Evolutionary conservation across 345 rosid species (phyloP), one percentile per base, ranked within the genome.

Genomic region (Orychophragmus violaceus): DNA sequence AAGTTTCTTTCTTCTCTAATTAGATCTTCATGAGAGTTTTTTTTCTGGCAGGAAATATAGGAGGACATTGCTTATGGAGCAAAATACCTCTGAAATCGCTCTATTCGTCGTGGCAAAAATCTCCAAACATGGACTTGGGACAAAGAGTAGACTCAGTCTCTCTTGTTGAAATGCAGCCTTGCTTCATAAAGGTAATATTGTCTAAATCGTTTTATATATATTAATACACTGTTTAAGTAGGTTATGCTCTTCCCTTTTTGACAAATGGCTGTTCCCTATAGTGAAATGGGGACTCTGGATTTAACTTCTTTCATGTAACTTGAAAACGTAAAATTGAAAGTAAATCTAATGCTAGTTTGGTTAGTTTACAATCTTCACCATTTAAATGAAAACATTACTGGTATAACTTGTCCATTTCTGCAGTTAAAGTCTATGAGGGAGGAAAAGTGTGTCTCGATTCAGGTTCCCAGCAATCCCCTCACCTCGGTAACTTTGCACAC

Each of bases 51-150:
- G 99, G 87, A 77, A 86, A 87, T 79, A 62, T 76, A 75, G 93
- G 95, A 52, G 95, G 96, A 64, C 82, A 82, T 77, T 87, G 91
- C 76, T 75, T 85, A 36, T 81, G 88, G 83, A 97, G 99, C 45
- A 86, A 82, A 70, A 80, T 95, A 74, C 85, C 91, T 12, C 41
- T 95, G 73, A 88, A 89, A 55, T 80, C 90, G 14, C 87, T 89
- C 53, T 84, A 75, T 72, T 11, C 68, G 11, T 79, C 84, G 29
- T 91, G 87, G 99, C 82, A 88, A 72, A 82, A 86, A 71, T 87
- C 94, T 44, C 95, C 91, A 17, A 76, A 84, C 80, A 73, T 95
- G 78, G 74, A 79, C 72, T 76, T 87, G 81, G 99, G 99, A 39
- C 96, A 87, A 72, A 84, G 87, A 76, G 82, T 80, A 68, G 96